Conservation (phyloP, 345 rosid genomes). For the Anacardium occidentale region DNA sequence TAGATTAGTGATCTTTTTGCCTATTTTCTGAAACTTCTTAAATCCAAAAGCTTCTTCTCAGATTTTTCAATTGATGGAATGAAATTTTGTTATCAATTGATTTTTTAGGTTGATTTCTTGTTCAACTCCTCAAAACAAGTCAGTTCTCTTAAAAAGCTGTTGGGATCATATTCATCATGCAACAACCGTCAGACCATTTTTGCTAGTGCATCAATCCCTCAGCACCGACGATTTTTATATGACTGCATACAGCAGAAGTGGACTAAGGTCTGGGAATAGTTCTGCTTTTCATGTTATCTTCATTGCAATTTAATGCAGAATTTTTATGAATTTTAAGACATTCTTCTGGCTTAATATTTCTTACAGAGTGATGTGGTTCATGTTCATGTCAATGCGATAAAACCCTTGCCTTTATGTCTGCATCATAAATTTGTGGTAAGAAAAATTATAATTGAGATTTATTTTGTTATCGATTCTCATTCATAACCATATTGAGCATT, state of each 20-base stretch:
- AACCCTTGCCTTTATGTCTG: conserved; percentile 74
- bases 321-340: conserved; percentile 10
- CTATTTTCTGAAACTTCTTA: background rate
- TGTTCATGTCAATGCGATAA: conserved; percentile 65
- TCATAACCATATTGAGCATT: background rate
- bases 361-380: conserved; percentile 69
- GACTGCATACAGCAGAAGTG: conserved; percentile 93
- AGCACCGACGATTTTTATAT: conserved; percentile 73
- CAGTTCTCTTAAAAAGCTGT: conserved; percentile 70
- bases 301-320: conserved; percentile 5
- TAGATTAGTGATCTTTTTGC: background rate
- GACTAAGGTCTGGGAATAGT: conserved; percentile 66
- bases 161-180: conserved; percentile 72
- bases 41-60: background rate
- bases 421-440: conserved; percentile 71
- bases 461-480: background rate
- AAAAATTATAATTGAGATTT: conserved; percentile 7
- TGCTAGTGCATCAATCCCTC: conserved; percentile 95
- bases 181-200: conserved; percentile 77
- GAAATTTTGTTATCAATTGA: background rate
- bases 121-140: conserved; percentile 86
- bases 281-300: conserved; percentile 15
- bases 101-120: conserved; percentile 83
- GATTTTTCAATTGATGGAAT: background rate
- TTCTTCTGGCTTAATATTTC: conserved; percentile 21